A percentile compares a stretch with the other conserved stretches of the same genome.
Evolutionary conservation across 2,329 filamentous ascomycete genomes (phyloP).

Genomic region (Cladophialophora psammophila): DNA sequence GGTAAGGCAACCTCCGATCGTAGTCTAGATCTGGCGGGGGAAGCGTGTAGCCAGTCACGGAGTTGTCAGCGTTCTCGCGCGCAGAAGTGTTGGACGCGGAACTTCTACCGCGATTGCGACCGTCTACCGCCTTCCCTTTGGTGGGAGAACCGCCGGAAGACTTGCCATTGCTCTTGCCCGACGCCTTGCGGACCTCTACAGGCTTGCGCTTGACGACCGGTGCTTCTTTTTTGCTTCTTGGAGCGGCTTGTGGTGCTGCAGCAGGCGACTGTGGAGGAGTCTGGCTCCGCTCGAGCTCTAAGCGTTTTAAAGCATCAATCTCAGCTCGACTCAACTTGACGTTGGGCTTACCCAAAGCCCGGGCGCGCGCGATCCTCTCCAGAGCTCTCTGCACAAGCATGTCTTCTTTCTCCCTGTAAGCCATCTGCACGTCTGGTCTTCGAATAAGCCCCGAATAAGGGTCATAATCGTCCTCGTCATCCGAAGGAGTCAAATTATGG

Average conservation of each 20-base stretch:
- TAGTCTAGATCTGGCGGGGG: slow-evolving; percentile 44
- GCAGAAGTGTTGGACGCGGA: slow-evolving; percentile 30
- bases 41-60: slow-evolving; percentile 29
- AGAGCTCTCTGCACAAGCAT: slow-evolving; percentile 78
- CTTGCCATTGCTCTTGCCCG: slow-evolving; percentile 29
- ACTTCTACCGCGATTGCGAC: slow-evolving; percentile 34
- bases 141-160: slow-evolving; percentile 34
- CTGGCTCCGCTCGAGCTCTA: slow-evolving; percentile 51
- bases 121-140: slow-evolving; percentile 33
- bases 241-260: slow-evolving; percentile 37
- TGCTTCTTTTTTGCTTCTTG: slow-evolving; percentile 41
- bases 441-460: slow-evolving; percentile 60
- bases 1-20: slow-evolving; percentile 56
- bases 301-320: slow-evolving; percentile 77
- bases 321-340: slow-evolving; percentile 83
- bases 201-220: slow-evolving; percentile 39
- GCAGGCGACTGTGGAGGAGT: slow-evolving; percentile 60
- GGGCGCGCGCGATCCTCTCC: slow-evolving; percentile 79
- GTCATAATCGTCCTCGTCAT: slow-evolving; percentile 60
- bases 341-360: slow-evolving; percentile 76
- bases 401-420: slow-evolving; percentile 73
- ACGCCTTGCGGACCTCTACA: slow-evolving; percentile 39
- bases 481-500: slow-evolving; percentile 52
- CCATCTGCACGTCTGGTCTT: slow-evolving; percentile 58
- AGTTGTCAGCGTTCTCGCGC: slow-evolving; percentile 34